phyloP scores from a whole-genome alignment of 345 rosid species.

The Clarkia xantiana region DNA sequence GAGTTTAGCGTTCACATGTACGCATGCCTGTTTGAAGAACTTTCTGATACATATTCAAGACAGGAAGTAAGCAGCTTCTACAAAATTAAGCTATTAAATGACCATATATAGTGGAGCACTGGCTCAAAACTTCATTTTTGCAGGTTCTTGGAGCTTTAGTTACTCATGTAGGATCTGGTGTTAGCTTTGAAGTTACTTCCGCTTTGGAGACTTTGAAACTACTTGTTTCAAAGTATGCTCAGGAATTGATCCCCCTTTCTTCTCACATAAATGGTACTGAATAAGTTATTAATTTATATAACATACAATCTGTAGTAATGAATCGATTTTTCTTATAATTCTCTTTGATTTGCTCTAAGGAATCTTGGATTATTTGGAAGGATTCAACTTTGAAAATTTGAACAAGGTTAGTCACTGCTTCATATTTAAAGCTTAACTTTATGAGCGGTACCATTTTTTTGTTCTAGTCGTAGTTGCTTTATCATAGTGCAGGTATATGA shows the following conservation, averaged over 20 bases:
- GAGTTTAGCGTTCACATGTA: conserved; percentile 48
- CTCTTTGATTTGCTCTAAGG: conserved; percentile 27
- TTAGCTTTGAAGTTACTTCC: conserved; percentile 56
- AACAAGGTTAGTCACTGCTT: conserved; percentile 37
- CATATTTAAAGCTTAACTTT: too few relatives aligned
- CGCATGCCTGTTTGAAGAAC: conserved; percentile 49
- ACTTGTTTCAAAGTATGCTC: conserved; percentile 42
- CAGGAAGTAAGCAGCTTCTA: conserved; percentile 45
- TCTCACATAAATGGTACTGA: conserved; percentile 60
- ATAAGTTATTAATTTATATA: neutral
- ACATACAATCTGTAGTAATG: neutral
- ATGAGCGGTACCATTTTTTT: neutral
- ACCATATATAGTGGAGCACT: neutral
- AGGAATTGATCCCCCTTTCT: conserved; percentile 56
- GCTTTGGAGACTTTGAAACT: conserved; percentile 52
- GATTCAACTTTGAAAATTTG: conserved; percentile 47
- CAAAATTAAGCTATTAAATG: neutral
- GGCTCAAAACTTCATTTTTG: conserved; percentile 8
- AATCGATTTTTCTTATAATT: conserved; percentile 5
- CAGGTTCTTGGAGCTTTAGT: conserved; percentile 75
- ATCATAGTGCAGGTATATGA: conserved; percentile 49
- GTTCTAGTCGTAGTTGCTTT: conserved; percentile 10
- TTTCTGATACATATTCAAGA: conserved; percentile 44
- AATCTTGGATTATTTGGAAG: conserved; percentile 84
- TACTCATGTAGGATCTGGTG: conserved; percentile 75